phyloP scores from a whole-genome alignment of 306 rosid species.

The Acacia melanoxylon region DNA sequence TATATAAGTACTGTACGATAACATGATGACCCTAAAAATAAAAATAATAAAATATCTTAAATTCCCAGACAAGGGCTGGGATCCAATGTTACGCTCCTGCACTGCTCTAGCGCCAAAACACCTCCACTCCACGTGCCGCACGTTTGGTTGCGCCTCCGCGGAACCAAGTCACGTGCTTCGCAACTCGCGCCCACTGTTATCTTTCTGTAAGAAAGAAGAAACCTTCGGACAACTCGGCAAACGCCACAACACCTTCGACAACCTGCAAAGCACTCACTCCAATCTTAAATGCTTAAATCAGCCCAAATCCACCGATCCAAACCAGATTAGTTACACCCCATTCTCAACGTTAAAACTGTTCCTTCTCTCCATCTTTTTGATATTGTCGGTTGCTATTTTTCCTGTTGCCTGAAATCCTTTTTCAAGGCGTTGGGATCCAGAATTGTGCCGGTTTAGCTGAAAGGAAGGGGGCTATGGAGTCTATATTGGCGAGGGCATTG shows the following conservation, averaged over 20 bases:
- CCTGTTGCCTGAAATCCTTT: neutral
- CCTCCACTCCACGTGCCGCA: slow-evolving; percentile 33
- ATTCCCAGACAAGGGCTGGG: slow-evolving; percentile 5
- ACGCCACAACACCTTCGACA: neutral
- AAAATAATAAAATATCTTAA: neutral
- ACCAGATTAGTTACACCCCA: slow-evolving; percentile 6
- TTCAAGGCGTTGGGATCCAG: neutral
- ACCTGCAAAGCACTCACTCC: neutral
- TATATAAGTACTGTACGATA: no score
- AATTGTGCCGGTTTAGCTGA: slow-evolving; percentile 1
- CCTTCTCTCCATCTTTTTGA: neutral
- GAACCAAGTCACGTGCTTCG: slow-evolving; percentile 22
- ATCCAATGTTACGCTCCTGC: slow-evolving; percentile 25
- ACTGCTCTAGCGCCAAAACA: neutral
- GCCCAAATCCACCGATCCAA: slow-evolving; percentile 21
- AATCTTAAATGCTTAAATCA: slow-evolving; percentile 5
- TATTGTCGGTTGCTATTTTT: neutral
- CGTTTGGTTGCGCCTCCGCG: neutral
- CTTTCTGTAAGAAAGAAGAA: neutral
- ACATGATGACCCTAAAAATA: no score
- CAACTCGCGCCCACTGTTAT: slow-evolving; percentile 27
- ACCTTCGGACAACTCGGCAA: neutral
- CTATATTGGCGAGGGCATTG: slow-evolving; percentile 75
- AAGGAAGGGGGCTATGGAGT: slow-evolving; percentile 58
- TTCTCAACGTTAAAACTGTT: neutral